Percentiles rank a stretch among this genome's conserved stretches.
Evolutionary conservation across 129 eudicot species (phyloP).

Genomic region (Flaveria bidentis): DNA sequence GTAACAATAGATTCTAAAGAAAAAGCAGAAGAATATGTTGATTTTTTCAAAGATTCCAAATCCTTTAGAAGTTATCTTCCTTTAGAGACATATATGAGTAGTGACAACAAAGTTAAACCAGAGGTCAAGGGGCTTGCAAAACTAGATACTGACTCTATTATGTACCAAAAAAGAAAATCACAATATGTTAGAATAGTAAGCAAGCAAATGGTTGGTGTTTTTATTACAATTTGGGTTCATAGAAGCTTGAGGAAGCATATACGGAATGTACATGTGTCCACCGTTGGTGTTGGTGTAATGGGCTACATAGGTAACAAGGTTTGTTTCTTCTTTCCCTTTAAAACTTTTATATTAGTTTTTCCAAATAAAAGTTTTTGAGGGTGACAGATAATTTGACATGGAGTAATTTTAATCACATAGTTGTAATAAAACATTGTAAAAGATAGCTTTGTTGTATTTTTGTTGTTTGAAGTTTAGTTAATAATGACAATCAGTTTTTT

Average conservation of each 20-base stretch:
- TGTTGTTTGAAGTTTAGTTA: not conserved
- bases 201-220: slow-evolving; percentile 97
- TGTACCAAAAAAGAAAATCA: slow-evolving; percentile 55
- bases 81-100: slow-evolving; percentile 42
- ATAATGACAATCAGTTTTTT: not conserved
- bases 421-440: not conserved
- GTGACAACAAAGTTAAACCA: slow-evolving; percentile 38
- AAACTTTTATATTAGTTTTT: not conserved
- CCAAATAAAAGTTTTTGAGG: not conserved
- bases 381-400: not conserved
- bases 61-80: slow-evolving; percentile 48
- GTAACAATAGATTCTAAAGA: slow-evolving; percentile 46
- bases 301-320: slow-evolving; percentile 98
- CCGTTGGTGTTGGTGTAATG: slow-evolving; percentile 97
- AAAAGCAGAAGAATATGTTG: slow-evolving; percentile 37
- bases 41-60: slow-evolving; percentile 48
- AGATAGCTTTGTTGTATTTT: not conserved
- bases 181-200: slow-evolving; percentile 87
- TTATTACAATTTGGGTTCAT: slow-evolving; percentile 90
- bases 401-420: not conserved
- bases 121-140: slow-evolving; percentile 45
- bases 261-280: slow-evolving; percentile 77
- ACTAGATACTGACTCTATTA: slow-evolving; percentile 68
- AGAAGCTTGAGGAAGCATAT: slow-evolving; percentile 84
- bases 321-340: slow-evolving; percentile 19